These are phyloP conservation scores for Crotalaria pallida DNA, from an alignment of 306 rosid genomes.

Conservation along the genomic window DNA sequence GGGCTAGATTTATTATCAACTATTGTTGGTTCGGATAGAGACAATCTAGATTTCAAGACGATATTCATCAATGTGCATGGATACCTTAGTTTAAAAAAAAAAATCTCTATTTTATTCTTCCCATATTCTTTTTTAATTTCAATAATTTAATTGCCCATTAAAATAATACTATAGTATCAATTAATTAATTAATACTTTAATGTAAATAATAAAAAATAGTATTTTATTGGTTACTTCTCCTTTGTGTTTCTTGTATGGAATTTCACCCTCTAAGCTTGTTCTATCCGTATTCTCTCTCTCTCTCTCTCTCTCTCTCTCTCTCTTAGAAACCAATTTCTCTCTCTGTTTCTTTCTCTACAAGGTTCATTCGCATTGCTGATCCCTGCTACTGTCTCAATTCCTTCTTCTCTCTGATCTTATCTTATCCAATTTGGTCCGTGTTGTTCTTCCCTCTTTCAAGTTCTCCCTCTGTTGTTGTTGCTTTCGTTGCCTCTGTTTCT, in stretches of 20 bases:
- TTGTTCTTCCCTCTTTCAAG: conserved; percentile 31
- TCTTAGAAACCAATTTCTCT: background rate
- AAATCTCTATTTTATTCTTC: too few relatives aligned
- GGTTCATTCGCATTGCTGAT: conserved; percentile 51
- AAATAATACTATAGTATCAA: too few relatives aligned
- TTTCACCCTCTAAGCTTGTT: conserved; percentile 43
- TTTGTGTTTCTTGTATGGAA: conserved; percentile 39
- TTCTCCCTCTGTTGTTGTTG: background rate
- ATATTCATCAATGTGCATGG: too few relatives aligned
- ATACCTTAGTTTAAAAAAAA: too few relatives aligned
- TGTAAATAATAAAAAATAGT: background rate
- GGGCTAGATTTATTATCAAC: too few relatives aligned
- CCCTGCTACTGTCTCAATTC: conserved; percentile 8
- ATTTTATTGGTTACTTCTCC: conserved; percentile 49
- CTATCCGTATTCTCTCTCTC: conserved; percentile 50
- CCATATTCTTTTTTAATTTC: too few relatives aligned
- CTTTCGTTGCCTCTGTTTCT: conserved; percentile 1
- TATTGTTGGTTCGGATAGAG: too few relatives aligned
- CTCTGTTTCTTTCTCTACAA: conserved; percentile 25
- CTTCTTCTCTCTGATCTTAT: conserved; percentile 17
- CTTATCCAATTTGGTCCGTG: conserved; percentile 26
- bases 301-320: conserved; percentile 29
- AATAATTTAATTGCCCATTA: too few relatives aligned
- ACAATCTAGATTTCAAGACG: too few relatives aligned
- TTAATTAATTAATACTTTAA: background rate